Base-by-base conservation (phyloP, 495 filamentous ascomycete genomes). In the Xylaria nigripes region DNA sequence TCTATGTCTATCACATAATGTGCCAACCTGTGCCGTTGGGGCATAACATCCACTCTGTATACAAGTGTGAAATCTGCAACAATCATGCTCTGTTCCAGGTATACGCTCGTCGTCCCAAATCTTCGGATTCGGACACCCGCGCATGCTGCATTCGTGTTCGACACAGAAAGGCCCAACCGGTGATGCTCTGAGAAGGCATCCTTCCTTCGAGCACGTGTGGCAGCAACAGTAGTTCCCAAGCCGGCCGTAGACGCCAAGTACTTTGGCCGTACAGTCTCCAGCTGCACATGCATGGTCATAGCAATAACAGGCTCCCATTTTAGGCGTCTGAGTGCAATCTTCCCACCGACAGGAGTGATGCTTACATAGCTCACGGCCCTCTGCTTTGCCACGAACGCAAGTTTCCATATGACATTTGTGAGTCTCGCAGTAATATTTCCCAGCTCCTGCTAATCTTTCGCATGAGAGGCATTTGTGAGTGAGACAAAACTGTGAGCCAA, bases 201-300 rank as follows among this genome's bases (percentile, higher is more conserved):
- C 49, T 0, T 44, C 38, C 21, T 12, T 25, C 8, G 25, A 44
- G 29, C 49, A 51, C 2, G 25, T 51, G 18, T 51, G 49, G 40
- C 49, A 51, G n/a, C 49, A 51, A 18, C 49, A 51, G 25, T 44
- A 51, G 7, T 44, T 42, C 18, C 40, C 49, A 0, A 51, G 10
- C 18, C 24, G 27, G 7, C n/a, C 2, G 1, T 40, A 16, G 12
- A 29, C 7, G 5, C 8, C 5, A 1, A 44, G 13, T 10, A 44
- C 40, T 10, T 44, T 51, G 25, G 10, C 18, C 2, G 25, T 41
- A 16, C 49, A 51, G 19, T n/a, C 40, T 3, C 23, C 49, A 1
- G 27, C 25, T 22, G 25, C 25, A 9, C 49, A 51, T 10, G 12
- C 13, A 27, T 51, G 49, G 27, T 34, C 40, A 3, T 10, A 22